Evolutionary conservation across 1,139 yeast genomes (phyloP).

Genomic region (Blastobotrys proliferans): DNA sequence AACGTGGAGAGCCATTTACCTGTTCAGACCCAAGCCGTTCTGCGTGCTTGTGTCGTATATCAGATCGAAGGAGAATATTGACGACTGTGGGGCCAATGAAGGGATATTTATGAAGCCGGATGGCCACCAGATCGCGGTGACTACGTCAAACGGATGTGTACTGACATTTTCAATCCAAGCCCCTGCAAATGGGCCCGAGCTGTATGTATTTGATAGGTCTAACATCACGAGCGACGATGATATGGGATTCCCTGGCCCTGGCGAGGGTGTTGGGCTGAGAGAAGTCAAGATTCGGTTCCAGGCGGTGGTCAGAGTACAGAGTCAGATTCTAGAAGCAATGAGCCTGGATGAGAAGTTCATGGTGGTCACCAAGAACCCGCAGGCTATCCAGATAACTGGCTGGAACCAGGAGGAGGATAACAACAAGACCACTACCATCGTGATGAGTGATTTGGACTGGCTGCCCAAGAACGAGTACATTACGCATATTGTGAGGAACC

Average conservation of each 20-base stretch:
- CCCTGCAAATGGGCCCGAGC: slow-evolving; percentile 26
- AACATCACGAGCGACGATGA: slow-evolving; percentile 11
- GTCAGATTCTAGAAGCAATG: slow-evolving; percentile 29
- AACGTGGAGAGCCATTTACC: slow-evolving; percentile 23
- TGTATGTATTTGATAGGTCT: slow-evolving; percentile 19
- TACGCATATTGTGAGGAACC: slow-evolving; percentile 19
- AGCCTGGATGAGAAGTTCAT: slow-evolving; percentile 32
- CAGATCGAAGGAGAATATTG: slow-evolving; percentile 29
- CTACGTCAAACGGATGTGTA: slow-evolving; percentile 31
- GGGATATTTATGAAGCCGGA: slow-evolving; percentile 33
- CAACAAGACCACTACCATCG: slow-evolving; percentile 19
- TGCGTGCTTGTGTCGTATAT: slow-evolving; percentile 35
- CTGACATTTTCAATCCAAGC: slow-evolving; percentile 25
- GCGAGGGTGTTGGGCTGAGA: slow-evolving; percentile 39
- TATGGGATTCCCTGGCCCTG: slow-evolving; percentile 35
- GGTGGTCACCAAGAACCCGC: slow-evolving; percentile 31
- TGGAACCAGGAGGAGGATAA: slow-evolving; percentile 22
- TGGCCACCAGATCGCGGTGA: slow-evolving; percentile 33
- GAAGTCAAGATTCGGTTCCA: slow-evolving; percentile 31
- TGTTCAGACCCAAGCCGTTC: slow-evolving; percentile 28
- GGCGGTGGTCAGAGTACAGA: slow-evolving; percentile 30
- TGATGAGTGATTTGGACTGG: slow-evolving; percentile 29
- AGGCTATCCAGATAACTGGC: slow-evolving; percentile 31
- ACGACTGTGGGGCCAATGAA: slow-evolving; percentile 30
- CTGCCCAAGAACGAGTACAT: slow-evolving; percentile 16